Evolutionary conservation across 2,329 filamentous ascomycete species (phyloP), one percentile per base, ranked within the genome.

Genomic region (Ascochyta lentis): DNA sequence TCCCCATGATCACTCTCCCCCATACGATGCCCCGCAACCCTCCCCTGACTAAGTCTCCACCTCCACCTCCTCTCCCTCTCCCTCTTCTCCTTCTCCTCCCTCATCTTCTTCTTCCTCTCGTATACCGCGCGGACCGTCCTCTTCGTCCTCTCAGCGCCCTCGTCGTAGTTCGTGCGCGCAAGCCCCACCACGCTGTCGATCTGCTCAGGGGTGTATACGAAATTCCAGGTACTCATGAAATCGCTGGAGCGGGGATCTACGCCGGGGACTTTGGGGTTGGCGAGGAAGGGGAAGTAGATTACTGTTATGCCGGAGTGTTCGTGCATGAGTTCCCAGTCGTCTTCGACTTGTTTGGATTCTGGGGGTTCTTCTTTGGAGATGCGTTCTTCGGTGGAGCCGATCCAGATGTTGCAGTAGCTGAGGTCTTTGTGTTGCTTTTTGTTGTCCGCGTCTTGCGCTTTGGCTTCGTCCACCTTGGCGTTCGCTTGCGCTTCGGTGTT

Each of bases 151-250:
- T 91, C 89, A 45, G 85, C 85, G 0, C 94, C 92, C 72, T 96
- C 91, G 6, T 85, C 82, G 65, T 92, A 99, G 75, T 99, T 99
- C 10, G 91, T 91, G 51, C 86, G 83, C 1, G 95, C 93, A 26
- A 99, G 83, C 5, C 84, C 82, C 2, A 96, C 89, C 0, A 96
- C 92, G 24, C 86, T 85, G 65, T 98, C 93, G 48, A 99, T 87
- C 74, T 99, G 89, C 54, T 95, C 88, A 0, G 92, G 89, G 2
- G 90, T 96, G 75, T 98, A 99, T 27, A 97, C 88, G 72, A 98
- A 98, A 72, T 99, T 99, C 95, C 95, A 99, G 0, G 95, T 99
- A 64, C 87, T 91, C 80, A 98, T 86, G 76, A 92, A 98, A 57
- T 96, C 92, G 49, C 86, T 90, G 2, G 84, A 85, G 23, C 88